Evolutionary conservation across 495 filamentous ascomycete species (phyloP), one percentile per base, ranked within the genome.

Genomic region (Lineolata rhizophorae): DNA sequence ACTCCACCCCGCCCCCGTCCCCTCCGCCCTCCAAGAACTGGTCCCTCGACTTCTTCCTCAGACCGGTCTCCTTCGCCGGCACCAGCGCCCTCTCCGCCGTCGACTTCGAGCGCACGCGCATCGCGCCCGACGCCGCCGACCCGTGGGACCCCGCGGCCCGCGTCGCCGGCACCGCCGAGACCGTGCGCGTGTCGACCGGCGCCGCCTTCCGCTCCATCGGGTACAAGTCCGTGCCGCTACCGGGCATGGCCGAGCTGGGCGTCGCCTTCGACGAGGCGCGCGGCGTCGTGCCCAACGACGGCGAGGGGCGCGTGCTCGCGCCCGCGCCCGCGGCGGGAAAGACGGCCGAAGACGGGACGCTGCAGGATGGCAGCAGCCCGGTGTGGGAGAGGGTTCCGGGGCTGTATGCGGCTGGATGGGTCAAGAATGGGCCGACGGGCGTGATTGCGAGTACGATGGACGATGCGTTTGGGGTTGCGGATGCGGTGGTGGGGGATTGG

Each of bases 371-470:
- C n/a, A 31, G 4, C 20, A 47, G 44, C 12, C 46, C 37, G n/a
- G 22, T 6, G 22, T 6, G 22, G 6, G 22, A 25, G 22, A n/a
- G n/a, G 22, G 22, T 91, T 1, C 76, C 78, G 1, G 90, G 90
- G 1, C 45, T 93, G 12, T 97, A 97, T 51, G 85, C 81, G 40
- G 79, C 84, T 14, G 87, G 87, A 3, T 97, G 87, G 87, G 84
- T 92, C 14, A 95, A 95, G 53, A 63, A 80, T 26, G 87, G 87
- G 1, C 90, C 87, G 0, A 91, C 83, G 3, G 87, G 87, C 4
- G 85, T 94, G 2, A 95, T 97, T 49, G 85, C 87, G 6, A 81
- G 72, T 18, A 97, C 87, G 0, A 91, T 97, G 85, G 70, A 73
- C 32, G 90, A 95, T 51, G 90, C 84, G 0, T 94, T 94, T 45